Conservation (phyloP, 2,329 filamentous ascomycete species). For the Aspergillus candidus region DNA sequence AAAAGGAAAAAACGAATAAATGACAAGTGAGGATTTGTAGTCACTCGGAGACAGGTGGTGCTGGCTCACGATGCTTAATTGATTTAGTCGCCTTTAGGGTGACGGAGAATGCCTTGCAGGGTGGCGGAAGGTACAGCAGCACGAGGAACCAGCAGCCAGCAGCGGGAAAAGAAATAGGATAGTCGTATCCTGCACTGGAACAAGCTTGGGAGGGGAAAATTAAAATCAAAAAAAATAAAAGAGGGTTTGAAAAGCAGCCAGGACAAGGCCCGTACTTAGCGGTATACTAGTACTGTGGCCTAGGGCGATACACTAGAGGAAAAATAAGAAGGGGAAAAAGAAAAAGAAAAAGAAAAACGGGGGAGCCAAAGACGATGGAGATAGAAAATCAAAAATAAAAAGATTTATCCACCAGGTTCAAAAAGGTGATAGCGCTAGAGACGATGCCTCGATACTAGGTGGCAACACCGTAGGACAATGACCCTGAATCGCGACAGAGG, state of each 20-base stretch:
- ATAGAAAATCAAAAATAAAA: slow-evolving; percentile 12
- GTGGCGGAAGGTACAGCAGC: slow-evolving; percentile 29
- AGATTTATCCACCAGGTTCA: slow-evolving; percentile 16
- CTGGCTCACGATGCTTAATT: slow-evolving; percentile 35
- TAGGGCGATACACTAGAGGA: slow-evolving; percentile 3
- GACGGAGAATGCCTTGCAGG: slow-evolving; percentile 33
- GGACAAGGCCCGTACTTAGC: slow-evolving; percentile 7
- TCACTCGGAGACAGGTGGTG: slow-evolving; percentile 9
- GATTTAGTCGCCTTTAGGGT: slow-evolving; percentile 33
- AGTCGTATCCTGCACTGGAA: slow-evolving; percentile 17
- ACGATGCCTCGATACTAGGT: slow-evolving; percentile 20
- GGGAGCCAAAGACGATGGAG: too few relatives aligned
- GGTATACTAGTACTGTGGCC: not conserved
- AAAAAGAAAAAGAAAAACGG: slow-evolving; percentile 4
- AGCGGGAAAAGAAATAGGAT: slow-evolving; percentile 16
- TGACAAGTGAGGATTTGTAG: slow-evolving; percentile 12
- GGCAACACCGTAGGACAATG: slow-evolving; percentile 20
- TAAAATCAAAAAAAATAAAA: too few relatives aligned
- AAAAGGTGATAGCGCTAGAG: slow-evolving; percentile 19
- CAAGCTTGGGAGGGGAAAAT: slow-evolving; percentile 13
- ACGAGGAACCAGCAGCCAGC: slow-evolving; percentile 26
- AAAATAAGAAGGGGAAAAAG: slow-evolving; percentile 8
- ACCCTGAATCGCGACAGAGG: slow-evolving; percentile 21
- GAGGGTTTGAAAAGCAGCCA: slow-evolving; percentile 19
- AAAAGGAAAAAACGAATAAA: slow-evolving; percentile 2